Evolutionary conservation across 305 asterid species (phyloP).

Genomic region (Ruellia speciosa): DNA sequence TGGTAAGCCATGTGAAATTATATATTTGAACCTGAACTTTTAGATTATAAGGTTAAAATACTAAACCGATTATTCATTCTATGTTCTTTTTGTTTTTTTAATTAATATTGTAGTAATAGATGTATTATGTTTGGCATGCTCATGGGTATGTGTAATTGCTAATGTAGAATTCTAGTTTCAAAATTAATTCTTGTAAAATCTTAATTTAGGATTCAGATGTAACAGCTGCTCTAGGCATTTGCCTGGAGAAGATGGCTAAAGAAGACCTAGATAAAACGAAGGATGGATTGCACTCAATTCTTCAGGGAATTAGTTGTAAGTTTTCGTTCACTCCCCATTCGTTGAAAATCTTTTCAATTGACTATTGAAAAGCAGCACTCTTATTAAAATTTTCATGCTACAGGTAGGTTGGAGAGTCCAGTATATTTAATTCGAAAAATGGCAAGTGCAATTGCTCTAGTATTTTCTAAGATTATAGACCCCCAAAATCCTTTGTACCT

Average conservation of each 20-base stretch:
- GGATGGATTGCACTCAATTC: slow-evolving; percentile 76
- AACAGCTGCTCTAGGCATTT: slow-evolving; percentile 93
- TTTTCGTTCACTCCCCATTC: slow-evolving; percentile 19
- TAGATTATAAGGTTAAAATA: too few species aligned
- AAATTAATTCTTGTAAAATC: slow-evolving; percentile 23
- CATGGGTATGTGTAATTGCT: too few species aligned
- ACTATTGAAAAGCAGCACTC: slow-evolving; percentile 16
- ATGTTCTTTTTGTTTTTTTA: too few species aligned
- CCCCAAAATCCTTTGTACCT: slow-evolving; percentile 89
- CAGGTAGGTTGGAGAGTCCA: slow-evolving; percentile 95
- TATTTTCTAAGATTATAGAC: slow-evolving; percentile 75
- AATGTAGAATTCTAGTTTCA: background rate
- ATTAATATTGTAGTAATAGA: too few species aligned
- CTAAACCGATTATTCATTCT: too few species aligned
- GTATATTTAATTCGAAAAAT: slow-evolving; percentile 72
- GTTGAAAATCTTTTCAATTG: slow-evolving; percentile 16
- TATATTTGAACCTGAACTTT: too few species aligned
- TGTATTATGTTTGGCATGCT: too few species aligned
- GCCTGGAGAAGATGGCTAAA: slow-evolving; percentile 86
- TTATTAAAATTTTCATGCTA: slow-evolving; percentile 21
- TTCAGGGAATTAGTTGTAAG: slow-evolving; percentile 87
- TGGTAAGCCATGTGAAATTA: too few species aligned
- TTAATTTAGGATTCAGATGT: slow-evolving; percentile 54
- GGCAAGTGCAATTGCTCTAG: slow-evolving; percentile 89
- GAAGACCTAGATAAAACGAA: slow-evolving; percentile 73